Evolutionary conservation across 1,139 yeast genomes (phyloP).

Genomic region (Kluyveromyces sp.): DNA sequence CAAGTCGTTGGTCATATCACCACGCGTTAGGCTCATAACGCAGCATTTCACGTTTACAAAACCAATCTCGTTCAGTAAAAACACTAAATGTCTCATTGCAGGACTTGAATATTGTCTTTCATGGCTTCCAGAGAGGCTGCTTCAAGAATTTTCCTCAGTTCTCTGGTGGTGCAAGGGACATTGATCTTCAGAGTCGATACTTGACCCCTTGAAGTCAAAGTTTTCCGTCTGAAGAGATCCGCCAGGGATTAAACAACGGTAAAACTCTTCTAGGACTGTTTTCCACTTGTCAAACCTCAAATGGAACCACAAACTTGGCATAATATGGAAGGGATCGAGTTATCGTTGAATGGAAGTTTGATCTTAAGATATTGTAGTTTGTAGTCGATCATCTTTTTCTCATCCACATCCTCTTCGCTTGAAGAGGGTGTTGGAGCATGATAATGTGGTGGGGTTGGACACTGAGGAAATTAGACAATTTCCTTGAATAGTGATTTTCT

Average conservation of each 20-base stretch:
- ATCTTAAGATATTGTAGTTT: constrained; percentile 16
- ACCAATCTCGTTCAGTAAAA: constrained; percentile 23
- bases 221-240: constrained; percentile 23
- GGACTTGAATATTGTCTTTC: constrained; percentile 22
- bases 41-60: constrained; percentile 24
- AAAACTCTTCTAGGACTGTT: constrained; percentile 21
- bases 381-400: constrained; percentile 7
- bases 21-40: constrained; percentile 21
- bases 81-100: constrained; percentile 22
- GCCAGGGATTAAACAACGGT: constrained; percentile 23
- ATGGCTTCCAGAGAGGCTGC: constrained; percentile 22
- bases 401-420: background rate
- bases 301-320: constrained; percentile 24
- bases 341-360: constrained; percentile 21
- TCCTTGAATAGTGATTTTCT: constrained; percentile 15
- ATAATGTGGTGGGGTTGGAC: constrained; percentile 17
- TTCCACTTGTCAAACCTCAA: constrained; percentile 24
- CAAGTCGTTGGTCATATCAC: constrained; percentile 25
- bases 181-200: constrained; percentile 11
- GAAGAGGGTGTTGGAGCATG: constrained; percentile 8
- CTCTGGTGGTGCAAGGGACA: constrained; percentile 16
- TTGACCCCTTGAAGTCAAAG: constrained; percentile 21
- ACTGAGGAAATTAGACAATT: constrained; percentile 16
- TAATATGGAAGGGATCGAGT: constrained; percentile 22
- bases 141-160: constrained; percentile 20